A percentile compares a stretch with the other conserved stretches of the same genome.
These are phyloP conservation scores for Arabidopsis hybrid DNA, from an alignment of 441 rosid genomes.

Conservation along the genomic window DNA sequence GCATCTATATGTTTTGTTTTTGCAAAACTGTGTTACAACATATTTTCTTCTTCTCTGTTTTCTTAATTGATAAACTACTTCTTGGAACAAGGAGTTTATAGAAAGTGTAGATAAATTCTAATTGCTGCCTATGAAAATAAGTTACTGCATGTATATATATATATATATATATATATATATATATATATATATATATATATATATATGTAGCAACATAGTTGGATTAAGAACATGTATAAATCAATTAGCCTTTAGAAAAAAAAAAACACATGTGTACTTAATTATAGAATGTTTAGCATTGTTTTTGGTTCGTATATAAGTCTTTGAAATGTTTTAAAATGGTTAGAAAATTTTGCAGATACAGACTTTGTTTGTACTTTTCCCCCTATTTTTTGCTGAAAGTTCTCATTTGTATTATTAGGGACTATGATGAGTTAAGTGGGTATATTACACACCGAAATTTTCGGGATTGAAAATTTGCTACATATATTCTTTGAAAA, in stretches of 20 bases:
- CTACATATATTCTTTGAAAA: no score
- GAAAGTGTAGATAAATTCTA: not conserved
- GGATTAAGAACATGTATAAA: not conserved
- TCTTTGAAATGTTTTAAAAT: conserved; percentile 4
- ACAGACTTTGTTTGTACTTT: not conserved
- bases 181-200: no score
- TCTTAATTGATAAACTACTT: no score
- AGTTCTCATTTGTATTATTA: conserved; percentile 20
- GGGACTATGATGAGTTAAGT: not conserved
- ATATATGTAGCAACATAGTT: not conserved
- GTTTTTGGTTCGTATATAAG: not conserved
- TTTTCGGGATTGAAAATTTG: not conserved
- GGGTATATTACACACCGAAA: not conserved
- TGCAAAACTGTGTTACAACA: not conserved
- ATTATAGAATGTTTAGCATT: not conserved
- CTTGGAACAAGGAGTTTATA: not conserved
- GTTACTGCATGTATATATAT: not conserved
- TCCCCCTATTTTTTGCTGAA: not conserved
- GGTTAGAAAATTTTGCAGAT: conserved; percentile 5
- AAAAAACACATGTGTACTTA: no score
- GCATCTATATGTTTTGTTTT: not conserved
- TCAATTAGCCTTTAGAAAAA: no score
- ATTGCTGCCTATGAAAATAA: not conserved
- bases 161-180: no score
- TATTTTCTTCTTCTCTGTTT: not conserved